Evolutionary conservation across 768 basidiomycete species (phyloP), one percentile per base, ranked within the genome.

Genomic region (Clavulina sp.): DNA sequence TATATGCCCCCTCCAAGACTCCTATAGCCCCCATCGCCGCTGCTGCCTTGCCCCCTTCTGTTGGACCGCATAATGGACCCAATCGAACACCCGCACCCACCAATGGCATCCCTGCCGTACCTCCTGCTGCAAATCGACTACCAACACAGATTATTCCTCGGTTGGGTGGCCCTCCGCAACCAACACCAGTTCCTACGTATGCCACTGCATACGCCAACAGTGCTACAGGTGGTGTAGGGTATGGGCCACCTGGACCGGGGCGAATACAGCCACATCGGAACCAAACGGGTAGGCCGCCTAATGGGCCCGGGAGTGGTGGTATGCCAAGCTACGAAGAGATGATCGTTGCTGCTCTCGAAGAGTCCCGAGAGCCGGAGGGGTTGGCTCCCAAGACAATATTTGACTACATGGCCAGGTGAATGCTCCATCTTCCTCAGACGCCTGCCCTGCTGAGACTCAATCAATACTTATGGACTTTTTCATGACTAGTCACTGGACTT

Each of bases 301-400:
- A 48, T 32, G 57, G 51, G 26, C 50, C 62, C 13, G 52, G 50
- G 43, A 40, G 38, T 0, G 73, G 72, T n/a, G 75, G 85, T 58
- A 69, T 89, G 47, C 86, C 86, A 4, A 83, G 81, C 56, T 91
- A 91, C 52, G 86, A 91, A 60, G 86, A 89, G 56, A 91, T 91
- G 87, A 83, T 89, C 18, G 82, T 81, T 7, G 81, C 84, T 60
- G 85, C 84, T 0, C 66, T 91, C 24, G 64, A 68, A 13, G 81
- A 80, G 51, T 71, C 74, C 40, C 69, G 66, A 4, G 83, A 85
- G 52, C 69, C 77, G 1, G 82, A 89, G 43, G 87, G 87, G 18
- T 75, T 75, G 51, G 79, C 79, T 4, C 87, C 87, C n/a, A 88
- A 84, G 62, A 77, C 78, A 54, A 60, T 91, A 29, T 91, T 86